Evolutionary conservation across 1,284 basidiomycete species (phyloP).

Genomic region (Ceratobasidium sp.): DNA sequence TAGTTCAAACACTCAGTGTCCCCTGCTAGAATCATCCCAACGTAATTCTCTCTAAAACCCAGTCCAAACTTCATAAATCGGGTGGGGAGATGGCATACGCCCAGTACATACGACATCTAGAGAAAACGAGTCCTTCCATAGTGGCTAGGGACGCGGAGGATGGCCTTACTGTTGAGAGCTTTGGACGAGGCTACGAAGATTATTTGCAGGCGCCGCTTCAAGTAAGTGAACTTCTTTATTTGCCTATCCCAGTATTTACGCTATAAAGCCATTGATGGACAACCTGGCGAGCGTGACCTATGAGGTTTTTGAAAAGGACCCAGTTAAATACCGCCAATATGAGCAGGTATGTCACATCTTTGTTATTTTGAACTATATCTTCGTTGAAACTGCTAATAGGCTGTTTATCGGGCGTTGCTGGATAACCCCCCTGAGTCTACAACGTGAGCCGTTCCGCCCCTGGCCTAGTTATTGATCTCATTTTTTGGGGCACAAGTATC

Average conservation of each 20-base stretch:
- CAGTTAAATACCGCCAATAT: constrained; percentile 94
- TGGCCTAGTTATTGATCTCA: constrained; percentile 34
- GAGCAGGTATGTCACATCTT: constrained; percentile 71
- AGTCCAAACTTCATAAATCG: constrained; percentile 66
- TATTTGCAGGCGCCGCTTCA: constrained; percentile 95
- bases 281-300: constrained; percentile 95
- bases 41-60: constrained; percentile 77
- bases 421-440: constrained; percentile 67
- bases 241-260: constrained; percentile 25
- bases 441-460: constrained; percentile 55
- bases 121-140: constrained; percentile 72
- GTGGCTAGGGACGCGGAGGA: constrained; percentile 62
- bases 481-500: constrained; percentile 56
- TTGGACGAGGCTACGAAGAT: constrained; percentile 92
- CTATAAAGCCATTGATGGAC: constrained; percentile 89
- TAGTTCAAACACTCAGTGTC: not conserved
- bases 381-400: constrained; percentile 53
- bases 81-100: constrained; percentile 89
- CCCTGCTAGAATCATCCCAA: constrained; percentile 74
- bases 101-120: constrained; percentile 87
- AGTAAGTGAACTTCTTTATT: constrained; percentile 51
- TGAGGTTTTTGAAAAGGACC: constrained; percentile 97
- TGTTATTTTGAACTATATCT: constrained; percentile 18
- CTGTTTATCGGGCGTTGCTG: constrained; percentile 79
- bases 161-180: constrained; percentile 74